Evolutionary conservation across 805 yeast genomes (phyloP).

Genomic region (Brettanomyces nanus): DNA sequence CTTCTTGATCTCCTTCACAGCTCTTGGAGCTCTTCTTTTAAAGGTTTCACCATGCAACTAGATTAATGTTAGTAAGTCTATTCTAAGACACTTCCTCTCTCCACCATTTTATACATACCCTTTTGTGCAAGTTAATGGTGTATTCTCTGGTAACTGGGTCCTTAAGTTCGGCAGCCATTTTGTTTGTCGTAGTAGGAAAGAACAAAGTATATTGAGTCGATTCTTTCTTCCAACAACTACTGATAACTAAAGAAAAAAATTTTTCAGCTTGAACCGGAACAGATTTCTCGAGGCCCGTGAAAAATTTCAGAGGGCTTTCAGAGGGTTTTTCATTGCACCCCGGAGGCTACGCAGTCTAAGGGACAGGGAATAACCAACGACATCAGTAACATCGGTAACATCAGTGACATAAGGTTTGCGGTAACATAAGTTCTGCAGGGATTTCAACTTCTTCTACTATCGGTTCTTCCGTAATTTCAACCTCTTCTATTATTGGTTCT

Average conservation of each 20-base stretch:
- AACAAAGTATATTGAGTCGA: too few relatives aligned
- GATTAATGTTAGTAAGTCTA: not conserved
- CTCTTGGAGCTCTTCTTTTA: conserved; percentile 99
- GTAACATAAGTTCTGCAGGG: too few relatives aligned
- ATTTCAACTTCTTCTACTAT: too few relatives aligned
- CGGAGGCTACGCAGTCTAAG: too few relatives aligned
- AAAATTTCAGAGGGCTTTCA: not conserved
- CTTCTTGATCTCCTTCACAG: conserved; percentile 98
- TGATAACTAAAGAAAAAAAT: not conserved
- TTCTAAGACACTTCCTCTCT: not conserved
- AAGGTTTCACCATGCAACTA: conserved; percentile 96
- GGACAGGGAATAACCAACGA: too few relatives aligned
- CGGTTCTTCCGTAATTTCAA: too few relatives aligned
- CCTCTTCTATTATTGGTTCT: too few relatives aligned
- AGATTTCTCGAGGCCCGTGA: not conserved
- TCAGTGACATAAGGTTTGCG: too few relatives aligned
- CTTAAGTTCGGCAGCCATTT: conserved; percentile 62
- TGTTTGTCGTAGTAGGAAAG: too few relatives aligned
- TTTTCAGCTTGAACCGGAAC: not conserved
- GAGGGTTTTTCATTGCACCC: too few relatives aligned
- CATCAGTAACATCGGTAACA: too few relatives aligned
- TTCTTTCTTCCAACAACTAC: too few relatives aligned
- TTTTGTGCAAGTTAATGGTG: conserved; percentile 99
- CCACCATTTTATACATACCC: conserved; percentile 58
- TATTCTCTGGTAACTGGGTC: conserved; percentile 99